Percentiles rank a stretch among this genome's conserved stretches.
Conservation (phyloP, 108 stramenopile genomes). For the Fragilariopsis cylindrus region DNA sequence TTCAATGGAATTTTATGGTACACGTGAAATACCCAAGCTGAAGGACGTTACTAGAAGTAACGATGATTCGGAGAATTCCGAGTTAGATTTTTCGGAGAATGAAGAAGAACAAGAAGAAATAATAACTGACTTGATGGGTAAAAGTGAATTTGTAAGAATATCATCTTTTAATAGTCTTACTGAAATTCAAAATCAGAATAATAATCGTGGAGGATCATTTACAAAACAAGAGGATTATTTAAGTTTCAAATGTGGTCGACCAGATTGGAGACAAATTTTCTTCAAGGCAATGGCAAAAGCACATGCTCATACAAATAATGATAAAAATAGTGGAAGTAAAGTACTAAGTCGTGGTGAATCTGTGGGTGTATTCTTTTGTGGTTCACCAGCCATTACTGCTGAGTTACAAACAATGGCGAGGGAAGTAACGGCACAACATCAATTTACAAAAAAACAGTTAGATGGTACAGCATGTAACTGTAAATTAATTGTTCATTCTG, state of each 20-base stretch:
- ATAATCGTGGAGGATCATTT: too few species aligned
- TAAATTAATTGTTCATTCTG: constrained; percentile 21
- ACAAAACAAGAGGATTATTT: too few species aligned
- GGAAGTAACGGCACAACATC: constrained; percentile 24
- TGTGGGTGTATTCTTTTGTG: constrained; percentile 28
- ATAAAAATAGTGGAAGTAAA: too few species aligned
- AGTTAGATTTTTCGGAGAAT: too few species aligned
- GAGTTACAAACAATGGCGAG: constrained; percentile 13
- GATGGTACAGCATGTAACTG: constrained; percentile 13
- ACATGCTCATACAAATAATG: constrained; percentile 7
- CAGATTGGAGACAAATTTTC: constrained; percentile 13
- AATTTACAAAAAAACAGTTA: neutral
- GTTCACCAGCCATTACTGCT: constrained; percentile 16
- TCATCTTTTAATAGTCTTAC: too few species aligned
- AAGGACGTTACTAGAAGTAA: neutral
- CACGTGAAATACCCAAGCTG: neutral
- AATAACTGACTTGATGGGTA: constrained; percentile 9
- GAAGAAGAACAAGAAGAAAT: too few species aligned
- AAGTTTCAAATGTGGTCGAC: constrained; percentile 2
- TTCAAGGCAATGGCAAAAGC: constrained; percentile 11
- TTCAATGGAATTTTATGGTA: constrained; percentile 20
- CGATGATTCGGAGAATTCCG: too few species aligned
- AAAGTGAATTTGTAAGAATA: neutral
- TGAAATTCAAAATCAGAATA: too few species aligned
- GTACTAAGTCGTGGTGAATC: constrained; percentile 9